These are phyloP conservation scores for Fusarium beomiforme DNA, from an alignment of 2,329 filamentous ascomycete genomes.

Conservation along the genomic window DNA sequence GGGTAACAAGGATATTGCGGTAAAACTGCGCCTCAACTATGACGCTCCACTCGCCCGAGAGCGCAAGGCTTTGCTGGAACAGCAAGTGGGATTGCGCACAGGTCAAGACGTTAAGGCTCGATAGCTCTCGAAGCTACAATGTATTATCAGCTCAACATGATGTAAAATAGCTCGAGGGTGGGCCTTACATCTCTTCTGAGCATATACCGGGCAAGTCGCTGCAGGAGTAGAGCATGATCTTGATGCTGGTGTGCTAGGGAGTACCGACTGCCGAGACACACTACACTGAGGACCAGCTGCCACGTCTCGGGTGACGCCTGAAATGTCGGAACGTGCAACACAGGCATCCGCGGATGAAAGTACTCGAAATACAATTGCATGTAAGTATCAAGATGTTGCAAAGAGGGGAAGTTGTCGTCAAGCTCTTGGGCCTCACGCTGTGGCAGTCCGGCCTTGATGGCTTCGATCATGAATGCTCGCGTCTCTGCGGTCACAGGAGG, in stretches of 20 bases:
- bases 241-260: not conserved
- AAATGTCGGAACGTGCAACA: not conserved
- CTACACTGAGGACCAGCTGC: not conserved
- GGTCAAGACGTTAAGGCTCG: not conserved
- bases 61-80: not conserved
- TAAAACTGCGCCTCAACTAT: not conserved
- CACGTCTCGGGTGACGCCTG: not conserved
- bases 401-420: not conserved
- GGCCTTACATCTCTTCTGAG: not conserved
- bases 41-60: not conserved
- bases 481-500: not conserved
- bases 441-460: not conserved
- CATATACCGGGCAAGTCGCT: not conserved
- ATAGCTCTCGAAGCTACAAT: not conserved
- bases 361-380: not conserved
- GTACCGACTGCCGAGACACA: not conserved
- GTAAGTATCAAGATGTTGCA: not conserved
- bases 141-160: not conserved
- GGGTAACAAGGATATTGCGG: not conserved
- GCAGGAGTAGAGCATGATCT: not conserved
- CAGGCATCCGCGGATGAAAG: not conserved
- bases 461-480: not conserved
- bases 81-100: not conserved
- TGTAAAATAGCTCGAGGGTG: rapidly evolving
- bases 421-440: not conserved